Conservation (phyloP, 805 yeast genomes). For the Jamesozyma jinghongensis region DNA sequence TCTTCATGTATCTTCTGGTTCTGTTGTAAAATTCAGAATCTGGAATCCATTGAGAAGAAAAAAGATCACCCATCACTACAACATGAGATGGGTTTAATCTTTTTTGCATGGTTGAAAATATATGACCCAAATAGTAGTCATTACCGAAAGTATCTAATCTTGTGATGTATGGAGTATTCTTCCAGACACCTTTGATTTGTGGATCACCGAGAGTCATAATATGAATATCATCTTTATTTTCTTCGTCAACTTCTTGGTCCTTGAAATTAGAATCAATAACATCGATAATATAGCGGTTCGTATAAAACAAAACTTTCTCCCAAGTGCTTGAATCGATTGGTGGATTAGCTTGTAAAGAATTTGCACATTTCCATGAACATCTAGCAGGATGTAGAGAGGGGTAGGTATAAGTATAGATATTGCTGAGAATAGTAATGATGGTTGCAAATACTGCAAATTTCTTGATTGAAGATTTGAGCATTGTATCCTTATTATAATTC, state of each 20-base stretch:
- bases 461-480: conserved; percentile 3
- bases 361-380: conserved; percentile 50
- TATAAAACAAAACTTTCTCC: conserved; percentile 21
- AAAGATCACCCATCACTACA: conserved; percentile 85
- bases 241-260: conserved; percentile 4
- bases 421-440: conserved; percentile 38
- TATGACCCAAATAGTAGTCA: conserved; percentile 81
- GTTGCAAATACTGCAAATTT: conserved; percentile 13
- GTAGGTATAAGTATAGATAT: conserved; percentile 63
- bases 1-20: conserved; percentile 61
- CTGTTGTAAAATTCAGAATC: conserved; percentile 80
- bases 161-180: conserved; percentile 57
- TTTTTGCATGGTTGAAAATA: conserved; percentile 54
- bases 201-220: conserved; percentile 91
- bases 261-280: conserved; percentile 15
- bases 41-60: conserved; percentile 90
- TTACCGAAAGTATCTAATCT: conserved; percentile 81
- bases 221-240: conserved; percentile 38
- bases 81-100: conserved; percentile 69
- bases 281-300: conserved; percentile 24
- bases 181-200: conserved; percentile 87
- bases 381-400: conserved; percentile 48
- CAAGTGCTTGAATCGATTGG: conserved; percentile 3
- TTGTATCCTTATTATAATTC: no score
- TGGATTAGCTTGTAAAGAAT: conserved; percentile 7